Evolutionary conservation across 441 rosid genomes (phyloP), one percentile per base, ranked within the genome.

Genomic region (Euphorbia neoarborescens): DNA sequence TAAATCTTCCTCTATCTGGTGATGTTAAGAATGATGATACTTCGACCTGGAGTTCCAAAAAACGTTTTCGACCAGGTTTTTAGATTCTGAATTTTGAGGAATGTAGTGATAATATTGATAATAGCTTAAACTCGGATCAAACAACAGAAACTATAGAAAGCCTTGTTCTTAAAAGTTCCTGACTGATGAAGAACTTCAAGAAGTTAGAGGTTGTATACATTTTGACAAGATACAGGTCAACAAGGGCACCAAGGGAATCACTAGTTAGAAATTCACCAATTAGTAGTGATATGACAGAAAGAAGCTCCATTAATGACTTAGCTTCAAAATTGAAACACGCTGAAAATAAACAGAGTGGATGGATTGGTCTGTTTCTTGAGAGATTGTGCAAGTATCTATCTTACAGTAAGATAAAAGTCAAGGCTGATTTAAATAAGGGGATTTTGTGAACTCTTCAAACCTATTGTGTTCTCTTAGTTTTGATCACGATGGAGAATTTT

Each of bases 281-380:
- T 65, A 89, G 85, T 71, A 90, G 89, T 75, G 96, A 94, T 24
- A 78, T 84, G 70, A 87, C 89, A 13, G 97, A 91, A 73, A 89
- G 88, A 82, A 91, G 96, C 82, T 89, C 91, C 14, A 82, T 88
- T 68, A 87, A 82, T 75, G 89, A 83, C 70, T 76, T 86, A 20
- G 77, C 84, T 53, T 74, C 88, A n/a, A 90, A 83, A 78, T 90
- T 82, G 69, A 82, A 30, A 67, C 63, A 56, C 64, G 38, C 12
- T 67, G 86, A 81, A 74, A 70, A 78, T 67, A 86, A 80, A 71
- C 81, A 79, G 71, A 83, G 84, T 44, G 92, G 87, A 74, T 95
- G 99, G 99, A 88, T 95, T 69, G 84, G 86, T 77, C 98, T 98
- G 22, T 92, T 95, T 72, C 96, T 95, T 10, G 97, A 89, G 83